phyloP scores from a whole-genome alignment of 441 rosid genomes.

The Eugenia klotzschiana region DNA sequence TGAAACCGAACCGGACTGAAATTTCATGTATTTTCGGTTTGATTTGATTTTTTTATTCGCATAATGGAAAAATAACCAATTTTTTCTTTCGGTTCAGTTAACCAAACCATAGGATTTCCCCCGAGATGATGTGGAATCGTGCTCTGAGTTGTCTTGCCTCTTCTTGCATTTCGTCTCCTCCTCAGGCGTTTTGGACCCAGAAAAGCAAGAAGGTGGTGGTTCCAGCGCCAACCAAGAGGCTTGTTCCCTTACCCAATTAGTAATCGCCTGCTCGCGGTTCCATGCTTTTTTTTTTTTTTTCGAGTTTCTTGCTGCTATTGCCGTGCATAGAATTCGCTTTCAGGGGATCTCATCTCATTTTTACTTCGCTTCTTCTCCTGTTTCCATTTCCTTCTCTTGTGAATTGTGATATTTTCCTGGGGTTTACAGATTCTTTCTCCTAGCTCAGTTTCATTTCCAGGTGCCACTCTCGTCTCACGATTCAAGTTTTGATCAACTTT shows the following conservation, averaged over 20 bases:
- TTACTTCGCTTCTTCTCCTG: not conserved
- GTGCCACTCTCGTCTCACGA: not conserved
- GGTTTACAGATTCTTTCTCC: not conserved
- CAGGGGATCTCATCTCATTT: not conserved
- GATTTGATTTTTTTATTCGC: too few species aligned
- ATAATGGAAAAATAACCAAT: too few species aligned
- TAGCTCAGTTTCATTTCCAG: not conserved
- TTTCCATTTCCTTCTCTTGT: not conserved
- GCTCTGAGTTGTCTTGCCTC: not conserved
- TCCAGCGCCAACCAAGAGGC: not conserved
- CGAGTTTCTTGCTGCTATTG: not conserved
- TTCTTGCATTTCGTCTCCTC: not conserved
- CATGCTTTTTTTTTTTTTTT: not conserved
- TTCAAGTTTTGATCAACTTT: not conserved
- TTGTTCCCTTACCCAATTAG: not conserved
- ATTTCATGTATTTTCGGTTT: too few species aligned
- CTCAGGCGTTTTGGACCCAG: not conserved
- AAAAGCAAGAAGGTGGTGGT: not conserved
- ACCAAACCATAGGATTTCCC: too few species aligned
- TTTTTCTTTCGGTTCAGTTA: too few species aligned
- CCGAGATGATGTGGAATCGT: not conserved
- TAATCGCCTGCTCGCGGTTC: not conserved
- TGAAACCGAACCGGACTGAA: too few species aligned
- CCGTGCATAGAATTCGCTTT: not conserved
- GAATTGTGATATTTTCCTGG: not conserved